phyloP scores from a whole-genome alignment of 1,284 basidiomycete genomes.

The Singerocomus inundabilis region DNA sequence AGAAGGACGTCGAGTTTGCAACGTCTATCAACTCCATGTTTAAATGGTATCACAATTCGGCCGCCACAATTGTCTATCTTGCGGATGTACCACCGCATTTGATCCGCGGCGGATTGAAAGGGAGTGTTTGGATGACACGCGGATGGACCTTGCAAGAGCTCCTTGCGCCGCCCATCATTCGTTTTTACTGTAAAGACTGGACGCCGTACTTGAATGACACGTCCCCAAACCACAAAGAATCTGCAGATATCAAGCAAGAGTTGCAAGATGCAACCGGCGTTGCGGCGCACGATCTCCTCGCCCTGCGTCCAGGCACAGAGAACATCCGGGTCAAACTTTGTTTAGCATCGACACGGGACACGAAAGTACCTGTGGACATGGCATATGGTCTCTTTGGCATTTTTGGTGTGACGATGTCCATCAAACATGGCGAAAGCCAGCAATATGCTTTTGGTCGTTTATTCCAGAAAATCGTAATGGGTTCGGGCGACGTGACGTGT shows the following conservation, averaged over 20 bases:
- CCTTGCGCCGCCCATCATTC: constrained; percentile 22
- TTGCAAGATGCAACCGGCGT: constrained; percentile 16
- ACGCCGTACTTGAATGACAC: constrained; percentile 20
- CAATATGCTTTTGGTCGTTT: constrained; percentile 25
- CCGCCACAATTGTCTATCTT: constrained; percentile 25
- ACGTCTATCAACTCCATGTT: constrained; percentile 29
- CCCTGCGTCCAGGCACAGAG: constrained; percentile 16
- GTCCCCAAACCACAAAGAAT: constrained; percentile 20
- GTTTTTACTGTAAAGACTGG: constrained; percentile 28
- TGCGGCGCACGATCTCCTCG: constrained; percentile 3
- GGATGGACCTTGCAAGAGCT: constrained; percentile 32
- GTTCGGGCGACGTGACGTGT: constrained; percentile 22
- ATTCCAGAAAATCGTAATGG: constrained; percentile 19
- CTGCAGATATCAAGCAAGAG: constrained; percentile 17
- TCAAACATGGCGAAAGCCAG: constrained; percentile 22
- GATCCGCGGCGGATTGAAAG: constrained; percentile 8
- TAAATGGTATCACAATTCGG: constrained; percentile 19
- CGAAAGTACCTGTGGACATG: constrained; percentile 23
- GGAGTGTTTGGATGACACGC: constrained; percentile 25
- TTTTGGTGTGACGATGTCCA: constrained; percentile 17
- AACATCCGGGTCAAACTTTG: constrained; percentile 19
- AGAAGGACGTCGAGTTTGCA: constrained; percentile 20
- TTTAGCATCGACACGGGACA: constrained; percentile 24
- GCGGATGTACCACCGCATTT: constrained; percentile 9
- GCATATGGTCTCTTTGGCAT: constrained; percentile 28